Conservation (phyloP, 805 yeast species). For the Yamadazyma endophytica region DNA sequence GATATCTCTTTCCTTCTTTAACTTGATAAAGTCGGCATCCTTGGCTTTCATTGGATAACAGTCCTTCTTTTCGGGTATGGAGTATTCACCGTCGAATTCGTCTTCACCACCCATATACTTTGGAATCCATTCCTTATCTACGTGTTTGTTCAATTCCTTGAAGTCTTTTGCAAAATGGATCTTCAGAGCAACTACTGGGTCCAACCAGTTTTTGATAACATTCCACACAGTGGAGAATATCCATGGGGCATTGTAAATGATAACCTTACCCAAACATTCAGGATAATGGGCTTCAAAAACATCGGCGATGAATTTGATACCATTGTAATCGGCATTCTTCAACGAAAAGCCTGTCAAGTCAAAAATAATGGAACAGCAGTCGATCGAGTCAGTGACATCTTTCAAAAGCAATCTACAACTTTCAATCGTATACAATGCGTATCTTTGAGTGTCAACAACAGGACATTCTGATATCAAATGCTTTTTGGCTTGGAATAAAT, state of each 20-base stretch:
- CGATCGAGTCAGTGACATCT: slow-evolving; percentile 60
- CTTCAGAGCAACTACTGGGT: slow-evolving; percentile 93
- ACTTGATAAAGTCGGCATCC: slow-evolving; percentile 25
- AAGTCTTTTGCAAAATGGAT: slow-evolving; percentile 73
- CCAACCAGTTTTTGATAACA: slow-evolving; percentile 88
- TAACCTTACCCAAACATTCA: slow-evolving; percentile 78
- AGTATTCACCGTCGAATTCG: slow-evolving; percentile 57
- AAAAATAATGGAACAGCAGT: slow-evolving; percentile 63
- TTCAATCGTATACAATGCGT: slow-evolving; percentile 75
- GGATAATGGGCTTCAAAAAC: slow-evolving; percentile 97
- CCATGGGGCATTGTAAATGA: slow-evolving; percentile 96
- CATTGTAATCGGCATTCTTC: slow-evolving; percentile 88
- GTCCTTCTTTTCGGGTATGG: slow-evolving; percentile 57
- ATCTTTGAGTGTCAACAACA: slow-evolving; percentile 67
- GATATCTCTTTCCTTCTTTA: slow-evolving; percentile 50
- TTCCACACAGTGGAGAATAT: slow-evolving; percentile 93
- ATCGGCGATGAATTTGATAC: slow-evolving; percentile 83
- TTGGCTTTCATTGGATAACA: slow-evolving; percentile 30
- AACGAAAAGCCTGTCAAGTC: slow-evolving; percentile 84
- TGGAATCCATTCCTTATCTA: slow-evolving; percentile 61
- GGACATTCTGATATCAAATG: slow-evolving; percentile 57
- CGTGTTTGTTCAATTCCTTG: slow-evolving; percentile 62
- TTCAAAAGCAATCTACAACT: slow-evolving; percentile 66
- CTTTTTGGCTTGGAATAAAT: slow-evolving; percentile 71
- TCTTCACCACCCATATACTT: slow-evolving; percentile 73